Base-by-base conservation (phyloP, 73 alveolate genomes). In the Breviolum minutum region DNA sequence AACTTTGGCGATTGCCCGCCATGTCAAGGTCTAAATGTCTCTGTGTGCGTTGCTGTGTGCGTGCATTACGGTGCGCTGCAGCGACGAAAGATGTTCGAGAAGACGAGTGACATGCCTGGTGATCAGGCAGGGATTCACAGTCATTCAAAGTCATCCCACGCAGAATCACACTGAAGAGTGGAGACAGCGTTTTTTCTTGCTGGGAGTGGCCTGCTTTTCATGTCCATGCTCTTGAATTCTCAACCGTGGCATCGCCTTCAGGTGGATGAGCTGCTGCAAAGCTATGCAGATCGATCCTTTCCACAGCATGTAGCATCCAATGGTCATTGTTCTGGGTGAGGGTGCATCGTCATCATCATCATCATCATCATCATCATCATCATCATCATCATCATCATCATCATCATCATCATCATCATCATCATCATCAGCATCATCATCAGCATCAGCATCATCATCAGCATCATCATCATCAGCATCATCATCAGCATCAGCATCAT, bases 11-110 rank as follows among this genome's bases (percentile, higher is more conserved):
- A 17, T 68, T 14, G 24, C 24, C n/a, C 77, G 27, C 62, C 70
- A 62, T 8, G 48, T 70, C 22, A n/a, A 90, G 97, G 97, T 76
- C 97, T 90, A 73, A 90, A 90, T 63, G 97, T 90, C 63, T 90
- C 97, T 3, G 97, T 90, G 62, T 73, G 87, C 88, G 87, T 70
- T 64, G 97, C 88, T 8, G 88, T 90, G 61, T 90, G 88, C 30
- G 97, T 60, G 24, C 97, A 90, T 76, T 90, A 30, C 19, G 97
- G 77, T 10, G 97, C 97, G 54, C 32, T 90, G 30, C 73, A 61
- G 61, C 97, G 97, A 63, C 97, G 97, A 30, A 7, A 70, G 87
- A 63, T 40, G 61, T 19, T 54, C 26, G 77, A 74, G n/a, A 14
- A 26, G 95, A 63, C 76, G 16, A 40, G 30, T 26, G 87, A 69